phyloP scores from a whole-genome alignment of 192 early-diverging fungal species.

The Coemansia sp. region DNA sequence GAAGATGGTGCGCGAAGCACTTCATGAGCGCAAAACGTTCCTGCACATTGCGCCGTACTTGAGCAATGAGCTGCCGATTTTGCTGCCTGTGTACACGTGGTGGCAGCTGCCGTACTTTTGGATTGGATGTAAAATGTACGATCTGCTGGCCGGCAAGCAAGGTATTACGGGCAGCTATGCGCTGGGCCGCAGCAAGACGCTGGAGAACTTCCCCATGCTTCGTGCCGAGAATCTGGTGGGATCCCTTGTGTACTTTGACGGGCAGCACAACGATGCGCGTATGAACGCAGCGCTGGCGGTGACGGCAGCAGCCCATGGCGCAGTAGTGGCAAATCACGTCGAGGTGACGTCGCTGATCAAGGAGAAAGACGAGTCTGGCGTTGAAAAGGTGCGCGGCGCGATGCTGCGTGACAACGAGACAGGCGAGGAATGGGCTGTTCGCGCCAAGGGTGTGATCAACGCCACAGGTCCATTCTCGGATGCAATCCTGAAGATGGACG shows the following conservation, averaged over 20 bases:
- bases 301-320: constrained; percentile 88
- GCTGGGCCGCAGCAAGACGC: constrained; percentile 77
- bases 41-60: constrained; percentile 96
- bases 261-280: constrained; percentile 95
- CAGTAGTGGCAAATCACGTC: constrained; percentile 89
- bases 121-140: constrained; percentile 91
- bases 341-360: constrained; percentile 85
- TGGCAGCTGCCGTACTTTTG: constrained; percentile 98
- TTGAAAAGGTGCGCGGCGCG: constrained; percentile 73
- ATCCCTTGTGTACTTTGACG: constrained; percentile 97
- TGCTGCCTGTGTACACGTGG: constrained; percentile 94
- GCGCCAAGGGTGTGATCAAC: constrained; percentile 93
- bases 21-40: constrained; percentile 93
- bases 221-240: constrained; percentile 84
- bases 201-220: constrained; percentile 97
- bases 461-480: constrained; percentile 80
- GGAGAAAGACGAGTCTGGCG: constrained; percentile 51
- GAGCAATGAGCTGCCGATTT: constrained; percentile 87
- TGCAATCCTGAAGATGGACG: constrained; percentile 88
- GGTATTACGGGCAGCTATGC: constrained; percentile 82
- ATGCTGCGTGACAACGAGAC: constrained; percentile 78
- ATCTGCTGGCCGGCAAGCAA: constrained; percentile 82
- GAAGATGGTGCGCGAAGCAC: constrained; percentile 91
- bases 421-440: constrained; percentile 83
- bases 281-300: constrained; percentile 95